Evolutionary conservation across 1,284 basidiomycete species (phyloP), one percentile per base, ranked within the genome.

Genomic region (Cutaneotrichosporon arboriforme): DNA sequence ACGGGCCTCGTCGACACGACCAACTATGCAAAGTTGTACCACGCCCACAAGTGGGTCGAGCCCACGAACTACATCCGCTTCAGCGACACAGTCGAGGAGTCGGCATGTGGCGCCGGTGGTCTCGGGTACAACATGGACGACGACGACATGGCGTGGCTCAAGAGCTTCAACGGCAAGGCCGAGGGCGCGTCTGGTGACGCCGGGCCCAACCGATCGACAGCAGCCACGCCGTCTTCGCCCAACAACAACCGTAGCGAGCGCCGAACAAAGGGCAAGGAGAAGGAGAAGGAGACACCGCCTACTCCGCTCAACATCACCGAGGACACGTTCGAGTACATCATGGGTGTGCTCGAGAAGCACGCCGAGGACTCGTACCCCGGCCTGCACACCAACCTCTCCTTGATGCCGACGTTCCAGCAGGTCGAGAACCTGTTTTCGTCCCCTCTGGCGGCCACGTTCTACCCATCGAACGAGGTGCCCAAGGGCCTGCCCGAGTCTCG

Each of bases 281-380:
- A 70, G 57, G 74, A 76, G 50, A 76, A 76, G 59, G 81, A 84
- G 13, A 62, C 66, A 9, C 66, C 66, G 13, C 62, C 70, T 2
- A 31, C 26, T 31, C 66, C 69, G 1, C 51, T 64, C 8, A 68
- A 75, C 2, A 86, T 97, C 56, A 80, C 81, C 4, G 90, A 96
- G 68, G 90, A 96, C 64, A 85, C 90, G 62, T 94, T 97, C 62
- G 96, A 98, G 75, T 82, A 92, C 60, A 84, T 96, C 56, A 94
- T 97, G 89, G 90, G 90, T 42, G 77, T 97, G 39, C 88, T 97
- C 66, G 94, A 99, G 77, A 87, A 87, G 67, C 81, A 88, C 47
- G 90, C 91, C 0, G 88, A 92, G 65, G 90, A 97, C 66, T 88
- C 86, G 20, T 74, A 88, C 0, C 92, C 94, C 53, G 92, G 87